phyloP scores from a whole-genome alignment of 805 yeast species.

The Barnettozyma sucrosica region DNA sequence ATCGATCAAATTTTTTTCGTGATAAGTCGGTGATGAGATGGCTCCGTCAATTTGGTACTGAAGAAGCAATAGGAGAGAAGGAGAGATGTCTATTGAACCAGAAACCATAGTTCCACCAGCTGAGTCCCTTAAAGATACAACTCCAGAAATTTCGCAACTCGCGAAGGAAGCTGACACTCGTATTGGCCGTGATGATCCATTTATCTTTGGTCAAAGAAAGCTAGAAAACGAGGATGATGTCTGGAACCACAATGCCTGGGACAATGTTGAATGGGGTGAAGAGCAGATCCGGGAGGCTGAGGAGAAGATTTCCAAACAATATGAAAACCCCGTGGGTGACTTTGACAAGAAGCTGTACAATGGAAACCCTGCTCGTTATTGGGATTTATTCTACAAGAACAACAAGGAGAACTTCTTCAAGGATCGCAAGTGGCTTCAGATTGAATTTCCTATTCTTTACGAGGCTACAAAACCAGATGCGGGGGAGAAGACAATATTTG shows the following conservation, averaged over 20 bases:
- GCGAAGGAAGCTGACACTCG: slow-evolving; percentile 35
- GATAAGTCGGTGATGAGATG: not conserved
- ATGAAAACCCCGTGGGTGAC: slow-evolving; percentile 78
- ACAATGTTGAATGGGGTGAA: slow-evolving; percentile 96
- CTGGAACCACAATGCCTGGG: slow-evolving; percentile 90
- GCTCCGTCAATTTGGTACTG: not conserved
- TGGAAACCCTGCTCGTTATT: slow-evolving; percentile 82
- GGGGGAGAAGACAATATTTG: slow-evolving; percentile 71
- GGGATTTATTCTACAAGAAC: slow-evolving; percentile 92
- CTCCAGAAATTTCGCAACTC: not conserved
- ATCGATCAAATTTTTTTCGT: not conserved
- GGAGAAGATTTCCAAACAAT: slow-evolving; percentile 66
- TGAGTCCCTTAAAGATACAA: not conserved
- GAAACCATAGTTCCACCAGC: not conserved
- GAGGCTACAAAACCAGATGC: slow-evolving; percentile 68
- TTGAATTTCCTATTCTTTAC: slow-evolving; percentile 85
- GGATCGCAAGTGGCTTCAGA: slow-evolving; percentile 92
- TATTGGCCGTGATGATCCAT: slow-evolving; percentile 83
- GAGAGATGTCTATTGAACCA: not conserved
- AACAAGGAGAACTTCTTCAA: slow-evolving; percentile 93
- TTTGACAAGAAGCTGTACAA: slow-evolving; percentile 77
- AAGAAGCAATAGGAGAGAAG: not conserved
- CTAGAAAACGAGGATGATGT: slow-evolving; percentile 72
- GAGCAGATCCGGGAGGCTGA: slow-evolving; percentile 77
- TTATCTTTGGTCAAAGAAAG: slow-evolving; percentile 83